Base-by-base conservation (phyloP, 1,284 basidiomycete genomes). In the Ganoderma leucocontextum region DNA sequence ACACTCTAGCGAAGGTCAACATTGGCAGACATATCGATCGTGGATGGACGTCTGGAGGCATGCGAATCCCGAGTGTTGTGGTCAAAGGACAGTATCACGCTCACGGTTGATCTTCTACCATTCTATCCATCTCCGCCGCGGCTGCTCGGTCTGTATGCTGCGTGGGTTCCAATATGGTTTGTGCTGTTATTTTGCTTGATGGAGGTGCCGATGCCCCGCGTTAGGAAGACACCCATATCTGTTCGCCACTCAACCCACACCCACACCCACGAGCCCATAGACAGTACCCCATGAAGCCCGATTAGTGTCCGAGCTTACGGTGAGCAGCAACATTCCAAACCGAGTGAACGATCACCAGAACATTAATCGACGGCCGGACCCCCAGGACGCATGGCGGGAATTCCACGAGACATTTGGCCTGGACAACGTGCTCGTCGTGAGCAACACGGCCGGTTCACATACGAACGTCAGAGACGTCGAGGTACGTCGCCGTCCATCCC, bases 401-500 rank as follows among this genome's bases (percentile, higher is more conserved):
- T 93, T 95, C 66, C 82, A 89, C 52, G 78, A 83, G 47, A 86
- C 89, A 0, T 98, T 98, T 76, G 95, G 94, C 0, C 83, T 88
- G 29, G 87, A 86, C 0, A 92, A 95, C 70, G 89, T 99, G 10
- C 83, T 99, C 70, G 89, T 99, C 63, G 96, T 99, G 47, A 96
- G 94, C 80, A 99, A 99, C 79, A 96, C 96, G 33, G 95, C 95
- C 1, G 97, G 97, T 1, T 93, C 94, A 17, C 82, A 80, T 55
- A 84, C 89, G 63, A 97, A 99, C 78, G 87, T 91, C 0, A 92
- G 90, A 42, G 89, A 88, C 39, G 89, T 95, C 60, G 94, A 94
- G 82, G 96, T 93, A 73, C 72, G 87, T 80, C 41, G 29, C 17
- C 35, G 39, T 15, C 25, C 25, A 33, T 17, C 53, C n/a, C n/a